phyloP scores from a whole-genome alignment of 495 filamentous ascomycete species.

The Podospora appendiculata region DNA sequence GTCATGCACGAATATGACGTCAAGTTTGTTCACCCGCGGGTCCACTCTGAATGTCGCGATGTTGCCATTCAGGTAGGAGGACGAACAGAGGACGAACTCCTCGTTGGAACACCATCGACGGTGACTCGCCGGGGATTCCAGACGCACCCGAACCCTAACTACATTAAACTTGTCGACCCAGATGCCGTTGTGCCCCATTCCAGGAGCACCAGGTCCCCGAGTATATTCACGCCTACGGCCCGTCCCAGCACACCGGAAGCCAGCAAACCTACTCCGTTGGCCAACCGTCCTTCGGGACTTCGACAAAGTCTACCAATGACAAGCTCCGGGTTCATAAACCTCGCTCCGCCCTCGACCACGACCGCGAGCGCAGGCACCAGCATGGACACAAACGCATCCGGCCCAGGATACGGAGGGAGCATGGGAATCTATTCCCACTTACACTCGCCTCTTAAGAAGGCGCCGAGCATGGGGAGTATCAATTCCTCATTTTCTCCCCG shows the following conservation, averaged over 20 bases:
- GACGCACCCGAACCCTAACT: slow-evolving; percentile 84
- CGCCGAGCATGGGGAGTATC: slow-evolving; percentile 39
- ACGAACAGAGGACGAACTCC: slow-evolving; percentile 32
- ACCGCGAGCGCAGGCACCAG: no score
- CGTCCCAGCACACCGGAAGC: slow-evolving; percentile 1
- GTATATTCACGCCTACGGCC: neutral
- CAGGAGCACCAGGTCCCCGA: neutral
- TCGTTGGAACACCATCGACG: slow-evolving; percentile 68
- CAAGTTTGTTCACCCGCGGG: slow-evolving; percentile 87
- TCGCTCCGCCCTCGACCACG: no score
- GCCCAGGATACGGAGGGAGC: slow-evolving; percentile 52
- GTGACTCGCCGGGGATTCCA: slow-evolving; percentile 74
- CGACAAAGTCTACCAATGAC: slow-evolving; percentile 9
- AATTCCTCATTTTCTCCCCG: slow-evolving; percentile 30
- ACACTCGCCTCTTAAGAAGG: slow-evolving; percentile 72
- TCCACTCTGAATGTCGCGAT: slow-evolving; percentile 74
- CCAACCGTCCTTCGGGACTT: slow-evolving; percentile 3
- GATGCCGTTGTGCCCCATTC: slow-evolving; percentile 33
- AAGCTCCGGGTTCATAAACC: no score
- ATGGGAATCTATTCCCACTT: slow-evolving; percentile 72
- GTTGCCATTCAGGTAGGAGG: slow-evolving; percentile 67
- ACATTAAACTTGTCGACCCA: slow-evolving; percentile 69
- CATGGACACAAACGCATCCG: no score
- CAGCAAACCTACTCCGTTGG: neutral
- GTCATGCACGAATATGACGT: slow-evolving; percentile 93